Percentiles rank a stretch among this genome's conserved stretches.
These are phyloP conservation scores for Meira nashicola DNA, from an alignment of 1,284 basidiomycete genomes.

Conservation along the genomic window DNA sequence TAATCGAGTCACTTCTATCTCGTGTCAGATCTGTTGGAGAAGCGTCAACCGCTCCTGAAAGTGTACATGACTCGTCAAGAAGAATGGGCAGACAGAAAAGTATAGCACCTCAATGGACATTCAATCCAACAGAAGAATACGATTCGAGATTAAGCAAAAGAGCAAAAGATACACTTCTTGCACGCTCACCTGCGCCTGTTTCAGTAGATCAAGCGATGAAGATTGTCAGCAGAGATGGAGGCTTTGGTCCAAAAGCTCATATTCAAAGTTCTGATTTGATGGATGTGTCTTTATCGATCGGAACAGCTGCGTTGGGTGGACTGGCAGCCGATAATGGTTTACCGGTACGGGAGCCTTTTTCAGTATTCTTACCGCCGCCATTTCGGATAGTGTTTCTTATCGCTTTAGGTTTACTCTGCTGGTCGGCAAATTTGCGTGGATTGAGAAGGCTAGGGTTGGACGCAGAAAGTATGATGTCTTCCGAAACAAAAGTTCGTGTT, in stretches of 20 bases:
- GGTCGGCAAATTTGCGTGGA: conserved; percentile 30
- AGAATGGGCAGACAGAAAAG: neutral
- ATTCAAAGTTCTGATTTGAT: neutral
- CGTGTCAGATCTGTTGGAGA: conserved; percentile 1
- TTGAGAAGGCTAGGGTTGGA: conserved; percentile 37
- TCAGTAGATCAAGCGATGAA: neutral
- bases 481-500: conserved; percentile 3
- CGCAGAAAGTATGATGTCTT: conserved; percentile 12
- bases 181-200: neutral
- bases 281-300: conserved; percentile 7
- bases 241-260: neutral
- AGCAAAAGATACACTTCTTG: conserved; percentile 1
- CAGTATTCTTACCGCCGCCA: conserved; percentile 42
- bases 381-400: conserved; percentile 47
- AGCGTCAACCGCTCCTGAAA: neutral
- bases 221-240: neutral
- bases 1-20: conserved; percentile 2
- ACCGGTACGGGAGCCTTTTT: conserved; percentile 22
- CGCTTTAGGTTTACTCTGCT: conserved; percentile 37
- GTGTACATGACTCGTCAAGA: neutral
- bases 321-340: neutral
- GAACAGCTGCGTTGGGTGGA: conserved; percentile 4
- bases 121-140: neutral
- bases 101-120: neutral
- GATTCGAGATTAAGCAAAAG: conserved; percentile 1